A percentile compares a stretch with the other conserved stretches of the same genome.
phyloP scores from a whole-genome alignment of 164 flowering plant species.

The Malania oleifera region DNA sequence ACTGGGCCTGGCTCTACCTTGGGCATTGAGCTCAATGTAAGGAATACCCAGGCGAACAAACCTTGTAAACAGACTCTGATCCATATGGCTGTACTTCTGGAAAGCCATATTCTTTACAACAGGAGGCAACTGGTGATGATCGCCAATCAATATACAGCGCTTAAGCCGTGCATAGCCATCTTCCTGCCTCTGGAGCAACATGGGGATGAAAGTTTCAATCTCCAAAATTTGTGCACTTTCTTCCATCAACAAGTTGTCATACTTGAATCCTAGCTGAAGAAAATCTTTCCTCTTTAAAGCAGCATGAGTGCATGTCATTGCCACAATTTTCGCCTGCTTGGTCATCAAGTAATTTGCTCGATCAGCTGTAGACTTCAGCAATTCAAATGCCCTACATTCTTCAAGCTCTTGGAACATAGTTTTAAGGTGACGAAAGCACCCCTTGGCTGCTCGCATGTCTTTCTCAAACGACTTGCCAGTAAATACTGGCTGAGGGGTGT shows the following conservation, averaged over 20 bases:
- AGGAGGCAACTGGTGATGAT: constrained; percentile 98
- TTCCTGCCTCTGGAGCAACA: constrained; percentile 96
- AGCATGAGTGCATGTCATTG: constrained; percentile 99
- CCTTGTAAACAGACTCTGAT: constrained; percentile 93
- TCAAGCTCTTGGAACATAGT: constrained; percentile 95
- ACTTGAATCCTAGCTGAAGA: constrained; percentile 87
- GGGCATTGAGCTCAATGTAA: constrained; percentile 97
- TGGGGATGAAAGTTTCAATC: constrained; percentile 96
- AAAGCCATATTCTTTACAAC: constrained; percentile 99
- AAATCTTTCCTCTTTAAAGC: constrained; percentile 96
- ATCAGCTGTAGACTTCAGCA: constrained; percentile 94
- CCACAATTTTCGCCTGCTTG: constrained; percentile 97
- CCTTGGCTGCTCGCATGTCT: constrained; percentile 92
- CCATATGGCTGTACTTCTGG: constrained; percentile 99
- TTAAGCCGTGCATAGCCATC: constrained; percentile 96
- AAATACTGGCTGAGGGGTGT: constrained; percentile 76
- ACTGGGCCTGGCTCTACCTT: constrained; percentile 95
- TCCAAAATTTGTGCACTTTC: constrained; percentile 99
- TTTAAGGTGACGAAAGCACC: constrained; percentile 89
- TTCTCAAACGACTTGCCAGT: constrained; percentile 78
- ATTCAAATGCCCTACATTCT: constrained; percentile 96
- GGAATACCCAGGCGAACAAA: constrained; percentile 97
- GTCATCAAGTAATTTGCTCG: constrained; percentile 96
- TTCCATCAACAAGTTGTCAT: constrained; percentile 97
- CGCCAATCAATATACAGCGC: constrained; percentile 97